Base-by-base conservation (phyloP, 2,329 filamentous ascomycete species). In the Diaporthe longicolla region DNA sequence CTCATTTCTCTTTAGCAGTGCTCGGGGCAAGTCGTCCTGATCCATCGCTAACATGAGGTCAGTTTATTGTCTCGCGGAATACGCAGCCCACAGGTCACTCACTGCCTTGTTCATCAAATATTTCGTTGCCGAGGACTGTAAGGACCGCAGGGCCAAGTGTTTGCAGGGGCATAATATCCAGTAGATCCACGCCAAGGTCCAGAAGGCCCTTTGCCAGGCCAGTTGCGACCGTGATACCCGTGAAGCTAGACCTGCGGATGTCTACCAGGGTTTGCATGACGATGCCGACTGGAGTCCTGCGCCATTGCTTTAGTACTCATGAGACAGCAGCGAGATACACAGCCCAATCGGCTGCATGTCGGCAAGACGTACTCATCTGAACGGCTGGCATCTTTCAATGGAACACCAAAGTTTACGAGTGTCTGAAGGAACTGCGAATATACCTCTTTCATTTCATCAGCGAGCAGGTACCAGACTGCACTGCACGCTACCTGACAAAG, bases 381-480 rank as follows among this genome's bases (percentile, higher is more conserved):
- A 11, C 45, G 6, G 21, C 63, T 68, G 0, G 63, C 1, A 21
- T 68, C 63, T 7, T 54, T 68, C 19, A 68, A 32, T 0, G 63
- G 63, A 5, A 68, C 63, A 4, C 63, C 63, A 7, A 68, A 68
- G 0, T 68, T 9, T 7, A 40, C 63, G 7, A 68, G 11, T 15
- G 63, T 68, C 19, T 68, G 63, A 24, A 68, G 63, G 9, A 68
- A 68, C 17, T 68, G 63, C 0, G 63, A 68, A 11, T 68, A 68
- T 0, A 52, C 35, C n/a, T 68, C 63, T 3, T 68, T 68, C 63
- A 68, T 68, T 5, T 68, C 63, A n/a, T 68, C 63, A 3, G 61
- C 45, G 6, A 66, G 17, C 8, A 35, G 10, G 3, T 10, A 8
- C 61, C 61, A 66, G 2, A 13, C 11, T 13, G 61, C 40, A 8